Conservation (phyloP, 169 alveolate species). For the Plasmodium ovale region DNA sequence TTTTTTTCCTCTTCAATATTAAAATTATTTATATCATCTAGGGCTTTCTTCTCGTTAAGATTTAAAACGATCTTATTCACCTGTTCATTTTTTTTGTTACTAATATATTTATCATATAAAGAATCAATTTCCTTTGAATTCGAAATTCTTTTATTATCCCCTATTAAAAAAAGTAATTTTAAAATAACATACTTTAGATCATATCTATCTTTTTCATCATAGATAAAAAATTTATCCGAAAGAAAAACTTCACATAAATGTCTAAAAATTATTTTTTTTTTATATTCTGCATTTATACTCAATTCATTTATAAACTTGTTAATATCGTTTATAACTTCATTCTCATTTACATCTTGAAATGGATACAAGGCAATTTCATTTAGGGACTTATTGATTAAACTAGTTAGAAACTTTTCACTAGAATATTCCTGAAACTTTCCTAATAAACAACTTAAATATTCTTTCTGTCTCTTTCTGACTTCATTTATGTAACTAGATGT, state of each 20-base stretch:
- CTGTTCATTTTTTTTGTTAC: background rate
- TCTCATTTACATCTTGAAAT: slow-evolving; percentile 75
- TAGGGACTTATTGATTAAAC: slow-evolving; percentile 59
- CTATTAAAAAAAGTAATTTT: slow-evolving; percentile 63
- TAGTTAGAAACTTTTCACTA: slow-evolving; percentile 43
- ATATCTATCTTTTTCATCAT: slow-evolving; percentile 64
- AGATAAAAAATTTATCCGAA: slow-evolving; percentile 41
- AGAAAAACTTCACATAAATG: slow-evolving; percentile 68
- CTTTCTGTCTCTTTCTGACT: slow-evolving; percentile 63
- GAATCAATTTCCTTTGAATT: slow-evolving; percentile 38
- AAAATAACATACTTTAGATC: slow-evolving; percentile 70
- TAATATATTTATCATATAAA: slow-evolving; percentile 47
- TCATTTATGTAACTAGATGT: slow-evolving; percentile 63
- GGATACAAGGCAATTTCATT: slow-evolving; percentile 75
- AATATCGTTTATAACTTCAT: slow-evolving; percentile 63
- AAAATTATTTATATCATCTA: slow-evolving; percentile 54
- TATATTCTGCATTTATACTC: slow-evolving; percentile 74
- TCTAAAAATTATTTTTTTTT: slow-evolving; percentile 66
- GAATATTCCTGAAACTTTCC: slow-evolving; percentile 61
- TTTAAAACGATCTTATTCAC: background rate
- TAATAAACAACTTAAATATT: slow-evolving; percentile 60
- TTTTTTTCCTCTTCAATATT: slow-evolving; percentile 55
- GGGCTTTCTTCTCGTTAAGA: slow-evolving; percentile 53
- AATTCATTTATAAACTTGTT: slow-evolving; percentile 61
- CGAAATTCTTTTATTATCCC: slow-evolving; percentile 53